phyloP scores from a whole-genome alignment of 2,329 filamentous ascomycete genomes.

The Trichoderma sp. region DNA sequence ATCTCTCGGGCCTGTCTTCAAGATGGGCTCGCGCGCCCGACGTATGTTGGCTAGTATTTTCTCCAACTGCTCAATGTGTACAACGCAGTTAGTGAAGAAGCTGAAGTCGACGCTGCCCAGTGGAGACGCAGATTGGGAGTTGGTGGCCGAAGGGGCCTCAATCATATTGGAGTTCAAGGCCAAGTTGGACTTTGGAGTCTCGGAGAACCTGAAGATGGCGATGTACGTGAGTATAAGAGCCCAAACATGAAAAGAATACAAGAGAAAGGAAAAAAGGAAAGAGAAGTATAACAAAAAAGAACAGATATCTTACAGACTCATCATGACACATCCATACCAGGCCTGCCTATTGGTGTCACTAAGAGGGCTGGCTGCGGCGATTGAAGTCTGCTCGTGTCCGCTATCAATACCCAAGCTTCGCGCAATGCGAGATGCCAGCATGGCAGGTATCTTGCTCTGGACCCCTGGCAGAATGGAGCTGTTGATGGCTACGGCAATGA shows the following conservation, averaged over 20 bases:
- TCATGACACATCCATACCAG: constrained; percentile 46
- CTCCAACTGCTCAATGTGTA: constrained; percentile 32
- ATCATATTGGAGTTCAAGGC: neutral
- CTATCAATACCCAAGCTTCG: constrained; percentile 48
- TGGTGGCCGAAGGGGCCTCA: neutral
- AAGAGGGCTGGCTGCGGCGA: neutral
- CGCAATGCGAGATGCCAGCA: constrained; percentile 46
- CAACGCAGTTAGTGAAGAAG: constrained; percentile 32
- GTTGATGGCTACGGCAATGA: constrained; percentile 45
- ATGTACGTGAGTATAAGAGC: neutral
- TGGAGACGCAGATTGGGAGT: too few species aligned
- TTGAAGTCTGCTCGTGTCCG: constrained; percentile 27
- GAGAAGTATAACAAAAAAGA: neutral
- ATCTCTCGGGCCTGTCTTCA: neutral
- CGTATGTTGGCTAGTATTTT: constrained; percentile 34
- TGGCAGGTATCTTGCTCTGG: constrained; percentile 48
- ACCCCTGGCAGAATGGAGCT: constrained; percentile 44
- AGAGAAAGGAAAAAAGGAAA: neutral
- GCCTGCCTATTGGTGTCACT: constrained; percentile 42
- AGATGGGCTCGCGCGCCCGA: neutral
- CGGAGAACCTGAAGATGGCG: neutral
- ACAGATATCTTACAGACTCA: constrained; percentile 39
- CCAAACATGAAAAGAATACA: too few species aligned
- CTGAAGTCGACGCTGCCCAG: constrained; percentile 16
- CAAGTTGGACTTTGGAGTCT: neutral